Evolutionary conservation across 371 early-diverging fungal genomes (phyloP).

Genomic region (Mucor piriformis): DNA sequence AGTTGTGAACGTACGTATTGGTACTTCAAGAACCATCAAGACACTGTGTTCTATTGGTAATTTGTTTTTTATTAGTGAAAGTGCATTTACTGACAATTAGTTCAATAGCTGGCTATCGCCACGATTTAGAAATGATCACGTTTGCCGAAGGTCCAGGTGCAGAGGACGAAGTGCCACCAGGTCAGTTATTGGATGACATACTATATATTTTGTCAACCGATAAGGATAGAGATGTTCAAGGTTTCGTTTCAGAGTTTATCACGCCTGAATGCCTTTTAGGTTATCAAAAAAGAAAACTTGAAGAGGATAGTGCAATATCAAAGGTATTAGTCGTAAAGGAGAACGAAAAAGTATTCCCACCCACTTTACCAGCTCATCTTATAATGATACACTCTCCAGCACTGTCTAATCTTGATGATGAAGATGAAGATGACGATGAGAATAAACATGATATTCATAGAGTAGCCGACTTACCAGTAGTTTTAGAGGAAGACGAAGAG

Average conservation of each 20-base stretch:
- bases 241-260: conserved; percentile 31
- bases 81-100: neutral
- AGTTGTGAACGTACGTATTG: conserved; percentile 50
- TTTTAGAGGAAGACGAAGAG: neutral
- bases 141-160: conserved; percentile 1
- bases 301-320: neutral
- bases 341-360: neutral
- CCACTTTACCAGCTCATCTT: neutral
- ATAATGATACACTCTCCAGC: neutral
- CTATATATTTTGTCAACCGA: conserved; percentile 39
- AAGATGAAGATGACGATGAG: neutral
- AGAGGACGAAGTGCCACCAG: conserved; percentile 23
- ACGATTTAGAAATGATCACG: conserved; percentile 6
- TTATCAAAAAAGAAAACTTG: neutral
- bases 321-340: neutral
- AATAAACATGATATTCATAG: neutral
- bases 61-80: neutral
- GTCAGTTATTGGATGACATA: conserved; percentile 32
- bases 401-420: neutral
- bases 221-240: conserved; percentile 38
- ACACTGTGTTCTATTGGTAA: conserved; percentile 26
- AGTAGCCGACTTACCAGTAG: neutral
- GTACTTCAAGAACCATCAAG: conserved; percentile 32
- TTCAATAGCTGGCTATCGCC: conserved; percentile 8
- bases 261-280: conserved; percentile 6